A percentile compares a stretch with the other conserved stretches of the same genome.
Conservation (phyloP, 768 basidiomycete species). For the Cyclocybe cylindracea region DNA sequence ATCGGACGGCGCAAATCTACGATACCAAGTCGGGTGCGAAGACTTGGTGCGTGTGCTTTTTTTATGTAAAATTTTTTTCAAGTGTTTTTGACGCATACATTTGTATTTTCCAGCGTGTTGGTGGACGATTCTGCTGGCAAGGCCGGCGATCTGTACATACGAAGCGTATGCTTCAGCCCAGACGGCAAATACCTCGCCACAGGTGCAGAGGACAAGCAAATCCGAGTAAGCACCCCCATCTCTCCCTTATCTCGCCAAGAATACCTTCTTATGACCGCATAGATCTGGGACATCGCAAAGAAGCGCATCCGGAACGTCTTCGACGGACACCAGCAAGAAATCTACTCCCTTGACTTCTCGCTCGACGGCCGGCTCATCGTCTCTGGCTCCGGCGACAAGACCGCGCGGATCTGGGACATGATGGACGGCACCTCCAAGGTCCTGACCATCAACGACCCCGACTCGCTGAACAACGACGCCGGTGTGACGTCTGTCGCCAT, state of each 20-base stretch:
- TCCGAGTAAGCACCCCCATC: constrained; percentile 69
- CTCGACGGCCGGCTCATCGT: constrained; percentile 84
- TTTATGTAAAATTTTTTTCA: background rate
- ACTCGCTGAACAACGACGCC: constrained; percentile 46
- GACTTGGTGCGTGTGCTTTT: constrained; percentile 62
- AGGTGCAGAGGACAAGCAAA: constrained; percentile 93
- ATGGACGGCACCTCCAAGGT: constrained; percentile 36
- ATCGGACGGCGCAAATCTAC: constrained; percentile 93
- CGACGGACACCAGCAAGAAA: constrained; percentile 89
- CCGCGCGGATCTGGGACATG: constrained; percentile 52
- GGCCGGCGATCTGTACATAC: constrained; percentile 86
- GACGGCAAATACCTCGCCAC: constrained; percentile 95
- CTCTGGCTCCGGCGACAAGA: constrained; percentile 80
- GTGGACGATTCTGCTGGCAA: constrained; percentile 75
- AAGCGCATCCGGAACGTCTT: constrained; percentile 79
- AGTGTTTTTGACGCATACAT: constrained; percentile 3
- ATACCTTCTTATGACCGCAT: constrained; percentile 37
- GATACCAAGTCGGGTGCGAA: constrained; percentile 86
- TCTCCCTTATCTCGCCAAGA: background rate
- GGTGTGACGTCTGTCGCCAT: constrained; percentile 83
- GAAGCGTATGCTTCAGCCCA: constrained; percentile 95
- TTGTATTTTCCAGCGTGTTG: constrained; percentile 55
- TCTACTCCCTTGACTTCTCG: constrained; percentile 93
- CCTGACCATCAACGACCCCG: constrained; percentile 53
- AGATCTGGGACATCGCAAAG: constrained; percentile 93